Conservation (phyloP, 441 rosid genomes). For the Metrosideros polymorpha region DNA sequence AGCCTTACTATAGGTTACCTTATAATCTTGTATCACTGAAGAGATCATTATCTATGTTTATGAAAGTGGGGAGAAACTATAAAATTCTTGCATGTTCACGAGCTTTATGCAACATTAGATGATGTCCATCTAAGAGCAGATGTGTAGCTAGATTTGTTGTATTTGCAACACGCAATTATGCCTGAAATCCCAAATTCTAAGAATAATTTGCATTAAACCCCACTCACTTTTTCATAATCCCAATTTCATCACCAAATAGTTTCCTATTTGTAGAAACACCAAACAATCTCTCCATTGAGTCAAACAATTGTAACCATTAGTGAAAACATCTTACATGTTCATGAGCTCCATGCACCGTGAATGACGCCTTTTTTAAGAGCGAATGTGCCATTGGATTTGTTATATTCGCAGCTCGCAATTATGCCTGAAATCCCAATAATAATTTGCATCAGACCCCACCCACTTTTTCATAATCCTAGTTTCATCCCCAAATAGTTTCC, state of each 20-base stretch:
- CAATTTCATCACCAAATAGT: not conserved
- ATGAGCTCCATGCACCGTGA: too few species aligned
- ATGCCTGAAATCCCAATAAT: too few species aligned
- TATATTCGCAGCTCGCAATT: too few species aligned
- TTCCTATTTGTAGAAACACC: not conserved
- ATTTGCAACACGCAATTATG: not conserved
- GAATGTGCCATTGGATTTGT: too few species aligned
- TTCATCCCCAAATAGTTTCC: too few species aligned
- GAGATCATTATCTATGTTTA: not conserved
- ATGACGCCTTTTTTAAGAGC: too few species aligned
- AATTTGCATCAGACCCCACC: too few species aligned
- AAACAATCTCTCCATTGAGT: not conserved
- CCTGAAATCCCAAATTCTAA: not conserved
- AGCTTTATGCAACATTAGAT: not conserved
- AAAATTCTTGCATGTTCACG: not conserved
- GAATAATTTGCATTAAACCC: not conserved
- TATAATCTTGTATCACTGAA: too few species aligned
- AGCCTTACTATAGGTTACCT: too few species aligned
- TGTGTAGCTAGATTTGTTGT: not conserved
- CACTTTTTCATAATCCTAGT: too few species aligned
- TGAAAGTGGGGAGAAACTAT: too few species aligned
- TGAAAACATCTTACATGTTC: too few species aligned
- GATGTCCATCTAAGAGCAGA: accelerated
- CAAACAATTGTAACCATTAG: not conserved
- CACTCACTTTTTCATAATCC: not conserved